Evolutionary conservation across 805 yeast species (phyloP), one percentile per base, ranked within the genome.

Genomic region (Alloascoidea hylecoeti): DNA sequence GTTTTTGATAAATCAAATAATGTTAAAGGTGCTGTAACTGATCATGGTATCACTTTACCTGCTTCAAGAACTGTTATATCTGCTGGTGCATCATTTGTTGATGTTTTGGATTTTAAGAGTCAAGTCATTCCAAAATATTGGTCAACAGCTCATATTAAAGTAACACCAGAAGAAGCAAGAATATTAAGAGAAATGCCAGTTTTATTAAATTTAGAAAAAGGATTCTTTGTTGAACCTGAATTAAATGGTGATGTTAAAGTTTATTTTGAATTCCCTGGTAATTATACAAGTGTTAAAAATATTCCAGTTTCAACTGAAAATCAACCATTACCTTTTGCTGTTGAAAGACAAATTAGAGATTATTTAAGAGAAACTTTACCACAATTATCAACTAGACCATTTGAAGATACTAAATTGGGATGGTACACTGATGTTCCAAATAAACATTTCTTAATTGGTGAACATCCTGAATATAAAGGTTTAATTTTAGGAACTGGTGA

Each of bases 1-100:
- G n/a, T 23, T n/a, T 23, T 23, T 23, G 30, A 23, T n/a, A n/a
- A 23, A n/a, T 9, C 9, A 23, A 23, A 23, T n/a, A 23, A n/a
- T 9, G 30, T 23, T n/a, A 23, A n/a, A 23, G 30, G 30, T n/a
- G 30, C 30, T n/a, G 30, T 23, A 9, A 23, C 30, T 9, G 30
- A 23, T 9, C 30, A 23, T n/a, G 30, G 30, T 23, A n/a, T 23
- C n/a, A n/a, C 30, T 23, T n/a, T 23, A 9, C 30, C 30, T 18
- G 68, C 71, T 4, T 69, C 80, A 16, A 36, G 58, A 13, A 39
- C 53, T 4, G 41, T 47, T 49, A 49, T 67, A 19, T 60, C 57
- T 40, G 43, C 49, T 5, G 46, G 53, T 4, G 48, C 44, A 2
- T 38, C 38, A 34, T 28, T 46, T 5, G 41, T 45, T 13, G 50